A percentile compares a stretch with the other conserved stretches of the same genome.
These are phyloP conservation scores for Tricholoma sp. DNA, from an alignment of 768 basidiomycete species.

Conservation along the genomic window DNA sequence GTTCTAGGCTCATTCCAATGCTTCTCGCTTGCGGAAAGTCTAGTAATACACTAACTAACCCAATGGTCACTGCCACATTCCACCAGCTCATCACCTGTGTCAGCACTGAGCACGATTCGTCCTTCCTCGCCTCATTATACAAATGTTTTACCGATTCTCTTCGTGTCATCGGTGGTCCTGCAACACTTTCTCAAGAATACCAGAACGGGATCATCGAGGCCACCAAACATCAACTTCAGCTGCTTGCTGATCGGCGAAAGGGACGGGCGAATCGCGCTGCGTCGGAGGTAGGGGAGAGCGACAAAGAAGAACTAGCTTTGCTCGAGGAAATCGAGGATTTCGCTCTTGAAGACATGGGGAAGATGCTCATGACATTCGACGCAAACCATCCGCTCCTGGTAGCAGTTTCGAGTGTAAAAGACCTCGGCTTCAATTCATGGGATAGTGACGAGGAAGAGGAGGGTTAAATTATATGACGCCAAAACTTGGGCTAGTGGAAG, in stretches of 20 bases:
- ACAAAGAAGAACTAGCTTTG: conserved; percentile 64
- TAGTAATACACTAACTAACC: conserved; percentile 56
- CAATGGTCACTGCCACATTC: conserved; percentile 68
- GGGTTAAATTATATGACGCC: neutral
- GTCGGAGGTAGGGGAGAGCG: conserved; percentile 27
- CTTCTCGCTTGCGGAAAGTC: conserved; percentile 64
- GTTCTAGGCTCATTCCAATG: conserved; percentile 64
- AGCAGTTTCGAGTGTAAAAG: conserved; percentile 67
- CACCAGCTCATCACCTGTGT: conserved; percentile 60
- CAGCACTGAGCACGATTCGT: conserved; percentile 63
- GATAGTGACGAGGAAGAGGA: conserved; percentile 41
- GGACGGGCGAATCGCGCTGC: conserved; percentile 37
- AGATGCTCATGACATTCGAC: conserved; percentile 54
- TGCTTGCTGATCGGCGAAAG: conserved; percentile 64
- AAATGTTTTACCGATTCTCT: conserved; percentile 62
- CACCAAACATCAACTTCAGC: conserved; percentile 65
- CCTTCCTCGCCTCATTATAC: conserved; percentile 75
- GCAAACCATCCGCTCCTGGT: conserved; percentile 58
- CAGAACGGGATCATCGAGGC: conserved; percentile 57
- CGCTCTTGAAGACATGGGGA: conserved; percentile 74
- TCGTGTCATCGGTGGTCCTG: conserved; percentile 51
- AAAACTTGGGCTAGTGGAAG: neutral
- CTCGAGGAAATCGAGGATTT: conserved; percentile 83
- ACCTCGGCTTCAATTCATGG: conserved; percentile 53
- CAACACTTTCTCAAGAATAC: conserved; percentile 48